Evolutionary conservation across 805 yeast species (phyloP).

Genomic region (Saturnispora silvae): DNA sequence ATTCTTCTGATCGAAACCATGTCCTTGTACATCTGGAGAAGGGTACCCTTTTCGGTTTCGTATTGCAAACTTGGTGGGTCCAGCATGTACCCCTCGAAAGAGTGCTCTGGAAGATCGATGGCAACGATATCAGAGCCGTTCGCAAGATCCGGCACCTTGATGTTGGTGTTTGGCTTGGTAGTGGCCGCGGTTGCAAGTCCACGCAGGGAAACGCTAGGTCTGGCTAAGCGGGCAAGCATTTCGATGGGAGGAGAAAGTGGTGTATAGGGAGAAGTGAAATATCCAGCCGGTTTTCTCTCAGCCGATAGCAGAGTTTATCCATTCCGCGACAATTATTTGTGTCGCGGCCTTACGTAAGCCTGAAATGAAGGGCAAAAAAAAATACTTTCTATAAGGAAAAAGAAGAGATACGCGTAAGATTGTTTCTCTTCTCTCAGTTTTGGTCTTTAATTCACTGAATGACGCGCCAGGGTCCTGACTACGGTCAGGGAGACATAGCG

Average conservation of each 20-base stretch:
- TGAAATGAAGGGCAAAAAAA: too few species aligned
- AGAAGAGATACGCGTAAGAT: too few species aligned
- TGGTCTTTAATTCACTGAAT: too few species aligned
- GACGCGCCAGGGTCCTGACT: constrained; percentile 21
- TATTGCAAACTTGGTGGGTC: constrained; percentile 61
- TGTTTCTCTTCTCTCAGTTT: too few species aligned
- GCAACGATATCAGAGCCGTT: constrained; percentile 16
- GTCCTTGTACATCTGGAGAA: constrained; percentile 91
- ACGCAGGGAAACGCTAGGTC: constrained; percentile 7
- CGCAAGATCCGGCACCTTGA: constrained; percentile 5
- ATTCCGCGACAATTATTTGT: too few species aligned
- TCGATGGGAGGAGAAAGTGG: not conserved
- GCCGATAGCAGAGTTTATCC: too few species aligned
- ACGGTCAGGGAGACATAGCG: constrained; percentile 65
- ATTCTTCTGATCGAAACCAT: constrained; percentile 90
- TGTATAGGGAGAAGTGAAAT: too few species aligned
- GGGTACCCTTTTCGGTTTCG: constrained; percentile 68
- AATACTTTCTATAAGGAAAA: too few species aligned
- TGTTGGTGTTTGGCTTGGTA: constrained; percentile 18
- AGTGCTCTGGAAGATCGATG: constrained; percentile 62
- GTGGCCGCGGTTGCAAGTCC: too few species aligned
- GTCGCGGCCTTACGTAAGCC: not conserved
- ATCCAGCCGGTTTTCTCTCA: too few species aligned
- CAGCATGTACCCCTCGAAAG: constrained; percentile 80
- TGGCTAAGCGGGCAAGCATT: constrained; percentile 12